Base-by-base conservation (phyloP, 345 rosid genomes). In the Cardamine occulta region DNA sequence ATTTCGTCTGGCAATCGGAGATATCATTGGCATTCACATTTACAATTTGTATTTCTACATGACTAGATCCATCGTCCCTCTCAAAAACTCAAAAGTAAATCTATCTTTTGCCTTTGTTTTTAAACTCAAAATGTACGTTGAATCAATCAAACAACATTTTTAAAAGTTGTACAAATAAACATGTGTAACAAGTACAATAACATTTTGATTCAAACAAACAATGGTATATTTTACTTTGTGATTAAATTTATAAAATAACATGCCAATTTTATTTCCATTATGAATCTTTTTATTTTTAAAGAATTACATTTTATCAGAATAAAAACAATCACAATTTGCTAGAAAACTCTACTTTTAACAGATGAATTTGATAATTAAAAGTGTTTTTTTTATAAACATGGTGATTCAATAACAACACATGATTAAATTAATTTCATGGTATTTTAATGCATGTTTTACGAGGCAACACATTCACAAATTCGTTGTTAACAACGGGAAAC, bases 1-100 rank as follows among this genome's bases (percentile, higher is more conserved):
- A 42, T 61, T 51, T 68, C 37, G 28, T 40, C 2, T 66, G 23
- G 23, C 15, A 35, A 13, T n/a, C 31, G 34, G 63, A 18, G 21
- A 19, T 19, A 19, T 19, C 53, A 35, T 26, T 17, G 6, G 12
- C 8, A 6, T 68, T 53, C 74, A 44, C 40, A 69, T 17, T 63
- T 35, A 18, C 14, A 65, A 74, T 26, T 74, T 74, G 72, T 56
- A 31, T 66, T 65, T 74, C 19, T 39, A 61, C 8, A 65, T 56
- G 66, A 56, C 78, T 57, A 66, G 60, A 74, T 66, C 32, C 67
- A 47, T 74, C 32, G 17, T 57, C 34, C 7, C 52, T 73, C 73
- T 19, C 19, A 19, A 2, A 47, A 60, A 14, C 28, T 49, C 39
- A 35, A 35, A 32, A 23, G 51, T 29, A 10, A 11, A 45, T 44